These are phyloP conservation scores for Lolium rigidum DNA, from an alignment of 176 grass and related monocot species.

Conservation along the genomic window DNA sequence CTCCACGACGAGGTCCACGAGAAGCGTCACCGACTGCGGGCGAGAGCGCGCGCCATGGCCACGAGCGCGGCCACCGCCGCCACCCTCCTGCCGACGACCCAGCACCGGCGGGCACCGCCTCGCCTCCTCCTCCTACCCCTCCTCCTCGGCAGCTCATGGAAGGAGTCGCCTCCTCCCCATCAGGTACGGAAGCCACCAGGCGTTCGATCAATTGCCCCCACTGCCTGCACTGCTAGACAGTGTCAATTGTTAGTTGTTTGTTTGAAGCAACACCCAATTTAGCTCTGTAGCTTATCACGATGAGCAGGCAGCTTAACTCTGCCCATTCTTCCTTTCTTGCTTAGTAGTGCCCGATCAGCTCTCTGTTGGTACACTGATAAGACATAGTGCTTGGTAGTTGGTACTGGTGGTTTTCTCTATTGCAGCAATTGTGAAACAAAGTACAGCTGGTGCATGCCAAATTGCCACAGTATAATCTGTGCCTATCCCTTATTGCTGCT, in stretches of 20 bases:
- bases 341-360: background rate
- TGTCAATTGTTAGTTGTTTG: background rate
- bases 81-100: constrained; percentile 51
- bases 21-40: background rate
- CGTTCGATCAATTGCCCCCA: constrained; percentile 34
- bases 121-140: background rate
- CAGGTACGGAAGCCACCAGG: constrained; percentile 32
- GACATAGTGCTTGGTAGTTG: background rate
- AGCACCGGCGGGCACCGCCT: constrained; percentile 13
- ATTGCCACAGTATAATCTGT: background rate
- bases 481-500: background rate
- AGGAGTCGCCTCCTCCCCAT: constrained; percentile 38
- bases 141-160: constrained; percentile 31
- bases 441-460: background rate
- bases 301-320: background rate
- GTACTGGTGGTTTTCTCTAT: background rate
- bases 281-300: background rate
- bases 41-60: constrained; percentile 44
- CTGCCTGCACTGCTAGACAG: background rate
- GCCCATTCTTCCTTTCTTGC: background rate
- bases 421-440: background rate
- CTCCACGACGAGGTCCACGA: background rate
- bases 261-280: background rate
- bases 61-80: constrained; percentile 36
- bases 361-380: background rate